Conservation (phyloP, 148 eudicot species). For the Nepenthes gracilis region DNA sequence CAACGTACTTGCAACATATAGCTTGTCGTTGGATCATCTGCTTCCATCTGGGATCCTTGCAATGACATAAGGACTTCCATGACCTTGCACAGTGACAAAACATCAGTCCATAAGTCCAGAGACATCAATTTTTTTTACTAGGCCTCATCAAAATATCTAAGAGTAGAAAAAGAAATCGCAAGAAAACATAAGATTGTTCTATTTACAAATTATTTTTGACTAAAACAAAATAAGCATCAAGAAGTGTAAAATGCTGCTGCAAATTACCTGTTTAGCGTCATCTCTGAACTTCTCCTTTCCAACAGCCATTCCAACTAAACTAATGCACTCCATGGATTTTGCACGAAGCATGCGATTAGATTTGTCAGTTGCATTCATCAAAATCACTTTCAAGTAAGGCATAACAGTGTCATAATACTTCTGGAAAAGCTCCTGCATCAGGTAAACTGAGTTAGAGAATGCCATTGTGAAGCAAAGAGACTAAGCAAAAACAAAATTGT, state of each 20-base stretch:
- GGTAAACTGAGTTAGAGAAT: not conserved
- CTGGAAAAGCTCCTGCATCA: conserved; percentile 77
- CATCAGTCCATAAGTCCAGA: not conserved
- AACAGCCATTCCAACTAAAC: conserved; percentile 99
- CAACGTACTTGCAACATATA: conserved; percentile 78
- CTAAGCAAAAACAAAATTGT: not conserved
- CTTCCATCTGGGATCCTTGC: conserved; percentile 96
- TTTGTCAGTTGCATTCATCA: conserved; percentile 83
- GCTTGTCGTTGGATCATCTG: conserved; percentile 91
- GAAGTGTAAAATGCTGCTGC: not conserved
- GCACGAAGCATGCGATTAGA: conserved; percentile 92
- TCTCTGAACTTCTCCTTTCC: conserved; percentile 98
- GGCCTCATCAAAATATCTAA: not conserved
- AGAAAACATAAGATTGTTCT: not conserved
- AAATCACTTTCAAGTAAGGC: conserved; percentile 80
- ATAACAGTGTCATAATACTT: conserved; percentile 88
- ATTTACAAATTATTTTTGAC: not conserved
- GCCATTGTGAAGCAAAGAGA: not conserved
- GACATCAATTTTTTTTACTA: too few relatives aligned
- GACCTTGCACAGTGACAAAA: conserved; percentile 37
- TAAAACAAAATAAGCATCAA: not conserved
- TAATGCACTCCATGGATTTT: conserved; percentile 95
- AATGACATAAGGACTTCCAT: conserved; percentile 97
- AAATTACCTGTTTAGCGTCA: conserved; percentile 89
- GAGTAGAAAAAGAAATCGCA: not conserved